Base-by-base conservation (phyloP, 1,284 basidiomycete genomes). In the Rhizoctonia solani region DNA sequence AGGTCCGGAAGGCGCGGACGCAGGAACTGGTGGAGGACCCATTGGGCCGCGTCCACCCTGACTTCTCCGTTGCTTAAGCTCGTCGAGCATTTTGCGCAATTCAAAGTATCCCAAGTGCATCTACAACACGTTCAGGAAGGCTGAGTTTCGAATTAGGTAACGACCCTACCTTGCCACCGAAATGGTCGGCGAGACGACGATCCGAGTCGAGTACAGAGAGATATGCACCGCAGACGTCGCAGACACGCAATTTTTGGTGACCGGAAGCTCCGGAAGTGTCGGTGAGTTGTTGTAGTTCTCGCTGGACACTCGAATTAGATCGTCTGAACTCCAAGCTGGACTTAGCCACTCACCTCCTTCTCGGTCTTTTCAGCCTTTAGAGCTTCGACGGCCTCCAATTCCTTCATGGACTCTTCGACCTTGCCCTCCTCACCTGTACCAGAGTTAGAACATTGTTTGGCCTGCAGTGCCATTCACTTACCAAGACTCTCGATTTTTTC, bases 31-130 rank as follows among this genome's bases (percentile, higher is more conserved):
- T 77, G 72, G 63, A 58, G 61, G 66, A 41, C 41, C 63, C 66
- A 54, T 78, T 70, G 9, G 75, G 76, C 83, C 80, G 49, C 85
- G 81, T 39, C 78, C 82, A 76, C 80, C 81, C 77, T 90, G 90
- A 69, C 89, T 90, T 66, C 92, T 86, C 68, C 93, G 89, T 76
- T 93, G 92, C 72, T 87, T 87, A 78, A 95, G 96, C 76, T 92
- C 91, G 59, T 81, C 78, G 69, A 99, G 85, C 84, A 97, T 90
- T 80, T 96, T 94, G 66, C 97, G 90, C 71, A 99, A 82, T 79
- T 98, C 95, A 77, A 98, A 93, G 79, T 99, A 99, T 9, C 97
- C 97, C 74, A 99, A 79, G 81, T 99, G 97, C 94, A 99, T 97
- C 95, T 96, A 75, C 16, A 44, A 23, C 29, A 41, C 16, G 3